These are phyloP conservation scores for Thermothelomyces thermophilus DNA, from an alignment of 2,329 filamentous ascomycete genomes.

Conservation along the genomic window DNA sequence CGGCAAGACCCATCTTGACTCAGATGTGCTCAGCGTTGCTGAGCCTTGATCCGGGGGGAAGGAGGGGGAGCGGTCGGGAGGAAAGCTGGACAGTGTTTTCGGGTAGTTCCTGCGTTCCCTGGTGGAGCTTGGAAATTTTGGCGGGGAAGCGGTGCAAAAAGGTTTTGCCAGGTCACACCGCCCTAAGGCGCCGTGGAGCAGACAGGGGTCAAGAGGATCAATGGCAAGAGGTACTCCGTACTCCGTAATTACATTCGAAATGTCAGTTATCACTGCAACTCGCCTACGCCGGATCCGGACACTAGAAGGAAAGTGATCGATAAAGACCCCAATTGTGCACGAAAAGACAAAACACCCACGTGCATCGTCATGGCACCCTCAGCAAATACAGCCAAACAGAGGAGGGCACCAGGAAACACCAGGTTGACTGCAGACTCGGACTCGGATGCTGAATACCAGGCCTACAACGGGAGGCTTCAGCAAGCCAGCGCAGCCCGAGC, in stretches of 20 bases:
- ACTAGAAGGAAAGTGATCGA: constrained; percentile 2
- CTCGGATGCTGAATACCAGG: constrained; percentile 17
- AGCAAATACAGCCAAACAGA: constrained; percentile 16
- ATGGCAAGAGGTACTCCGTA: not conserved
- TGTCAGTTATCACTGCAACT: not conserved
- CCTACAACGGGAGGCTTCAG: constrained; percentile 16
- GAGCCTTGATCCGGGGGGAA: constrained; percentile 11
- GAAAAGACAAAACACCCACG: not conserved
- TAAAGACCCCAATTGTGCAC: not conserved
- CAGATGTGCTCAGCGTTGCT: constrained; percentile 14
- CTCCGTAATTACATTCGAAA: not conserved
- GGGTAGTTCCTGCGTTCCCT: not conserved
- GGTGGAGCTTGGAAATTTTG: constrained; percentile 19
- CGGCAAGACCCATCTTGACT: constrained; percentile 59
- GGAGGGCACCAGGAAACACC: not conserved
- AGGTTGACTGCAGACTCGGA: constrained; percentile 10
- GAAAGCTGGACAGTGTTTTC: not conserved
- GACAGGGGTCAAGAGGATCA: constrained; percentile 3
- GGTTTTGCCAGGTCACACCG: constrained; percentile 20
- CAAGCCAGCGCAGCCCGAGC: constrained; percentile 19
- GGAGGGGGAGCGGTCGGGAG: not conserved
- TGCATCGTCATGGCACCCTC: constrained; percentile 15
- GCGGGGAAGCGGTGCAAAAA: constrained; percentile 21
- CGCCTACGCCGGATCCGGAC: not conserved
- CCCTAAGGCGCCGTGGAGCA: constrained; percentile 1